Percentiles rank a stretch among this genome's conserved stretches.
These are phyloP conservation scores for Paecilomyces sp. DNA, from an alignment of 2,329 filamentous ascomycete species.

Conservation along the genomic window DNA sequence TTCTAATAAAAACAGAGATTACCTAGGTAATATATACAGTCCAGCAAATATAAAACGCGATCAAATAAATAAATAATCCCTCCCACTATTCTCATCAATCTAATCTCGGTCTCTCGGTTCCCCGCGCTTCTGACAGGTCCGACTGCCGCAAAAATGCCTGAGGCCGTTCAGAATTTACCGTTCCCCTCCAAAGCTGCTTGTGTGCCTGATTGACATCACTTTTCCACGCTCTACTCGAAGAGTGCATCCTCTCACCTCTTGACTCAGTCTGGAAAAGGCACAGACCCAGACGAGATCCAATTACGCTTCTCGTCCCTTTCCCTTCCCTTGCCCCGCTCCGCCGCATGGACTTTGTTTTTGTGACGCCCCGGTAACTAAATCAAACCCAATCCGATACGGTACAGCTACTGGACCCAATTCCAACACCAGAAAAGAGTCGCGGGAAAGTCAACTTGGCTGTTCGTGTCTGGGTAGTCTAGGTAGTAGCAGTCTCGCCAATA, in stretches of 20 bases:
- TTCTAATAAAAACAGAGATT: background rate
- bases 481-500: background rate
- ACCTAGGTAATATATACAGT: too few species aligned
- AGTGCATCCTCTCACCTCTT: slow-evolving; percentile 5
- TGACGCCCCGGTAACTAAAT: background rate
- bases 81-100: background rate
- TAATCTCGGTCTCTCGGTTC: background rate
- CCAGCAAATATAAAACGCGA: too few species aligned
- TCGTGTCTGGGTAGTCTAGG: background rate
- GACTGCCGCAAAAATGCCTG: background rate
- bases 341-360: background rate
- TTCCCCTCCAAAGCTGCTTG: background rate
- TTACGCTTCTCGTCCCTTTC: background rate
- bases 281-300: background rate
- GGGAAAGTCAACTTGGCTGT: background rate
- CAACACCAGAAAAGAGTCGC: background rate
- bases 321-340: background rate
- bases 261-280: background rate
- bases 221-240: background rate
- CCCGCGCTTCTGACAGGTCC: background rate
- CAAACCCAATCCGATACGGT: background rate
- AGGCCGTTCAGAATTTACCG: background rate
- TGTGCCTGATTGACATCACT: background rate
- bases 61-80: too few species aligned
- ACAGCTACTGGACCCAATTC: background rate